Base-by-base conservation (phyloP, 495 filamentous ascomycete genomes). In the Darksidea phi region DNA sequence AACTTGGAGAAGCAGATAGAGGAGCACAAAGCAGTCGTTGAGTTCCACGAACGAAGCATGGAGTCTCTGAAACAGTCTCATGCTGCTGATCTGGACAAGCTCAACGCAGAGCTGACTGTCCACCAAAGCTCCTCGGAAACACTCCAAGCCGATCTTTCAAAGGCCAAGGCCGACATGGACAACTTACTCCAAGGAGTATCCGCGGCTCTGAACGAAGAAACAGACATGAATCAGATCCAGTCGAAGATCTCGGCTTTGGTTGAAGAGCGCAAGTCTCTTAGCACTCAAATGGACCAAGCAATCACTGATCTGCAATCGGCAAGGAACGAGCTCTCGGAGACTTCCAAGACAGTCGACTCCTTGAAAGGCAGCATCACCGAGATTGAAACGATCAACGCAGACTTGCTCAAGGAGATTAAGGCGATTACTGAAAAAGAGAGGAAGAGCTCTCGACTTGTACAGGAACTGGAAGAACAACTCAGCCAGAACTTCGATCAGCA, bases 391-490 rank as follows among this genome's bases (percentile, higher is more conserved):
- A 70, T 74, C 62, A 76, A 76, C 57, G 63, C 69, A 13, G 71
- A 75, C 42, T 65, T 69, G 0, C 5, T 75, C 3, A 64, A 64
- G 45, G 78, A 87, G 37, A 73, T 89, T 43, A 80, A 84, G 53
- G 79, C 78, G 58, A 75, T 86, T 50, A 76, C 70, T 12, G 75
- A 79, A 41, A 83, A 86, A 72, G 87, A 88, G 73, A 74, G 90
- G 75, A 95, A 94, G 78, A 93, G 92, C 73, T 88, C 88, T 15
- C 85, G 88, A 45, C 78, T 99, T 8, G 88, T 97, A 7, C 91
- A 97, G 69, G 94, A 97, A 74, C 85, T 99, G 17, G 94, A 99
- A 73, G 91, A 99, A 61, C 93, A 99, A 68, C 84, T 99, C n/a
- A 87, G 89, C 61, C 90, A 80, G 70, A 96, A 90, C 74, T 98